Percentiles rank a stretch among this genome's conserved stretches.
phyloP scores from a whole-genome alignment of 768 basidiomycete genomes.

The Leccinum fibrillosum region DNA sequence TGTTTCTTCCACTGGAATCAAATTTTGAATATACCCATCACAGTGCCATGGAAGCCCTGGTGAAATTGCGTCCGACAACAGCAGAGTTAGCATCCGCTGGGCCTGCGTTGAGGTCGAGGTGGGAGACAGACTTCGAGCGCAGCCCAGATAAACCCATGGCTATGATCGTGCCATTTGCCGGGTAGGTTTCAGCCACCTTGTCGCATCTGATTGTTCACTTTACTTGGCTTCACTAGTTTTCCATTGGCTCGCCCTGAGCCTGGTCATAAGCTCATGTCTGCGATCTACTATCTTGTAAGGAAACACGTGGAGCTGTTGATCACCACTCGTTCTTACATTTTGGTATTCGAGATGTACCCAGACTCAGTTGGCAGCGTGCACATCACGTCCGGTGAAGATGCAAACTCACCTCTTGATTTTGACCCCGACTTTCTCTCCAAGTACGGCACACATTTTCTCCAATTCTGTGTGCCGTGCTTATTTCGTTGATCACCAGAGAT shows the following conservation, averaged over 20 bases:
- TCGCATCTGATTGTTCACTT: not conserved
- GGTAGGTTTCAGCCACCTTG: conserved; percentile 28
- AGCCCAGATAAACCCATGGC: conserved; percentile 55
- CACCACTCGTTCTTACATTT: not conserved
- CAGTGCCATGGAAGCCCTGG: conserved; percentile 53
- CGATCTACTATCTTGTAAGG: conserved; percentile 34
- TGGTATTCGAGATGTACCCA: conserved; percentile 37
- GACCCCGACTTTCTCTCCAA: conserved; percentile 42
- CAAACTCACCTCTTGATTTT: conserved; percentile 42
- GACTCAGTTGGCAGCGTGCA: conserved; percentile 46
- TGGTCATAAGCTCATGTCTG: conserved; percentile 26
- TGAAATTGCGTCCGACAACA: conserved; percentile 49
- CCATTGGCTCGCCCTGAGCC: conserved; percentile 14
- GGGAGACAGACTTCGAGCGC: conserved; percentile 48
- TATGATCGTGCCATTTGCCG: conserved; percentile 38
- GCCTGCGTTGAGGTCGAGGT: conserved; percentile 44
- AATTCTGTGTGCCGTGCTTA: not conserved
- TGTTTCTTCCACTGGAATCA: not conserved
- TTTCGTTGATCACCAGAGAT: not conserved
- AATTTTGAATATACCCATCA: not conserved
- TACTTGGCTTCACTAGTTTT: conserved; percentile 18
- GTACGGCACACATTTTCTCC: conserved; percentile 25
- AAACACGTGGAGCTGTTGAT: not conserved
- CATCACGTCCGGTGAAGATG: conserved; percentile 40
- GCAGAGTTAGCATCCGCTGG: conserved; percentile 47